Evolutionary conservation across 495 filamentous ascomycete genomes (phyloP), one percentile per base, ranked within the genome.

Genomic region (Aspergillus indologenus): DNA sequence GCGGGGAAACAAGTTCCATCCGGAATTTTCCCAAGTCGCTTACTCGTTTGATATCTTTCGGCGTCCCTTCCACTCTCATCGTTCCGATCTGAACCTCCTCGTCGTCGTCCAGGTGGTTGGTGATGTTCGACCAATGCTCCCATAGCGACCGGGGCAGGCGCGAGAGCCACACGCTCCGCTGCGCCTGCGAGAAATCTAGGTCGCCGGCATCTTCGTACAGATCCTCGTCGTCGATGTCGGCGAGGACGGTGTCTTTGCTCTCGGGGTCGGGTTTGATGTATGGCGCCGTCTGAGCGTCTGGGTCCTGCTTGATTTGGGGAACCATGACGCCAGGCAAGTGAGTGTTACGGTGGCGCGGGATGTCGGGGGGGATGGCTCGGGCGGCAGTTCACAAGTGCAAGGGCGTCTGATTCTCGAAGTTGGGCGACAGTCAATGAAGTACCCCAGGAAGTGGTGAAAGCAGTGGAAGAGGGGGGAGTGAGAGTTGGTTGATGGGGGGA

Each of bases 161-260:
- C 20, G 88, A 85, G 22, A 97, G 78, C 77, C 87, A 95, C 46
- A 91, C 75, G 55, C 75, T 76, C 51, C 80, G 76, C 18, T 71
- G 73, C 9, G 80, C 75, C 47, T 82, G 76, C 52, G 81, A 80
- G 58, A 96, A 93, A 44, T 90, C 86, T 29, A 96, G 78, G 62
- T 97, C 92, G 52, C 90, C 90, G 5, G 90, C 88, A 71, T 97
- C 92, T 71, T 97, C 92, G 60, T 90, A 90, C 57, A 90, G 77
- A 63, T 91, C 90, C 22, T 92, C 86, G 48, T 91, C 87, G 26
- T 85, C 83, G 43, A 88, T 74, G 48, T 77, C 79, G 22, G 76
- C 78, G 26, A 89, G 83, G 31, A 86, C 79, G 9, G 68, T 59
- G 58, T 78, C 82, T 53, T 76, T 75, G 54, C 73, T 78, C 45